Conservation (phyloP, 805 yeast genomes). For the Scheffersomyces coipomensis region DNA sequence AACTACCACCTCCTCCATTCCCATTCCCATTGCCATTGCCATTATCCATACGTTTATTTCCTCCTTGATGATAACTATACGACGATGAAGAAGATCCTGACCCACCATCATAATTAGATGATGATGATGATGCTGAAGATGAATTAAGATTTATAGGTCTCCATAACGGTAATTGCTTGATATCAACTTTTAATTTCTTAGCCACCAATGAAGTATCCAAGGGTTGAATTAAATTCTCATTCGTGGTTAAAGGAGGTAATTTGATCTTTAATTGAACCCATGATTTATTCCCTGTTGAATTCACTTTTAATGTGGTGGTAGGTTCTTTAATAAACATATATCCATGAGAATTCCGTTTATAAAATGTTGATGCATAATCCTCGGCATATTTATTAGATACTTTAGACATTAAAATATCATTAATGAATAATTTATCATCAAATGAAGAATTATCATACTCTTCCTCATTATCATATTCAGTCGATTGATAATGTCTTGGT, state of each 20-base stretch:
- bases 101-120: not conserved
- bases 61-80: not conserved
- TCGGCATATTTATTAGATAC: slow-evolving; percentile 11
- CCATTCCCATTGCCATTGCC: not conserved
- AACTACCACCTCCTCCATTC: not conserved
- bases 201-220: not conserved
- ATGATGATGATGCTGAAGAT: too few species aligned
- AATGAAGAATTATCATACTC: too few species aligned
- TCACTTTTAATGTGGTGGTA: slow-evolving; percentile 24
- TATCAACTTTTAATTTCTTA: slow-evolving; percentile 23
- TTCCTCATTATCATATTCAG: too few species aligned
- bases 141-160: slow-evolving; percentile 15
- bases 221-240: not conserved
- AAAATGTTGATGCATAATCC: slow-evolving; percentile 31
- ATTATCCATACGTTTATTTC: not conserved
- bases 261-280: slow-evolving; percentile 25
- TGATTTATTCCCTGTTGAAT: slow-evolving; percentile 18
- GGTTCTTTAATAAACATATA: slow-evolving; percentile 36
- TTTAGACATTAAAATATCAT: not conserved
- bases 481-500: too few species aligned
- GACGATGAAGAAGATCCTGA: not conserved
- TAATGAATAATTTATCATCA: slow-evolving; percentile 1
- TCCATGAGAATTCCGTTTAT: slow-evolving; percentile 29
- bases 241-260: slow-evolving; percentile 7
- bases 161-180: slow-evolving; percentile 23